Conservation (phyloP, 225 moss, liverwort and hornwort species). For the Sphagnum contortum region DNA sequence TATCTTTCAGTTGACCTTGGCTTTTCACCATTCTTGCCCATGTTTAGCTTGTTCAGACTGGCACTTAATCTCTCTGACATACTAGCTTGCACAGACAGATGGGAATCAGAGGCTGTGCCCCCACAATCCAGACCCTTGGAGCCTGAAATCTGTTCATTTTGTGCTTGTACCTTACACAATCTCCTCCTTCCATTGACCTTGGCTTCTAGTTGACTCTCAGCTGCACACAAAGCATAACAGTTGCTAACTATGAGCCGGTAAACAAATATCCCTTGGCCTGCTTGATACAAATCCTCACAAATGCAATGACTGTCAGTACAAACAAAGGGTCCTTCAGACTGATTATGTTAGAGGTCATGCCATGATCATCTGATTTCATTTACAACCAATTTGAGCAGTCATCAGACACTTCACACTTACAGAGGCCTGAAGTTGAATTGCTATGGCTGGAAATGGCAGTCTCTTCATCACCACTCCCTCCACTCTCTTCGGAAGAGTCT, state of each 20-base stretch:
- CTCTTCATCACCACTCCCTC: conserved; percentile 20
- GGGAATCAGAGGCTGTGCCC: conserved; percentile 3
- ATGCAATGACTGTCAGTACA: too few species aligned
- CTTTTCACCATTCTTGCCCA: conserved; percentile 9
- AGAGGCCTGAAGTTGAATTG: conserved; percentile 12
- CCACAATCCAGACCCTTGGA: conserved; percentile 2
- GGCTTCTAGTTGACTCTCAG: neutral
- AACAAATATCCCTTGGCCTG: too few species aligned
- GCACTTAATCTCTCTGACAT: conserved; percentile 23
- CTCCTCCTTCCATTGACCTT: conserved; percentile 8
- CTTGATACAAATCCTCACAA: too few species aligned
- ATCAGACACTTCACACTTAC: conserved; percentile 8
- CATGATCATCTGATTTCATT: too few species aligned
- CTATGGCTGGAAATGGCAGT: conserved; percentile 3
- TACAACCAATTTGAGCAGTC: too few species aligned
- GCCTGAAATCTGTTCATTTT: neutral
- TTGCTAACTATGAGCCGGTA: too few species aligned
- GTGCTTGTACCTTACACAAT: conserved; percentile 15
- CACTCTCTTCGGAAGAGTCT: conserved; percentile 37
- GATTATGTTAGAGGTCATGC: too few species aligned
- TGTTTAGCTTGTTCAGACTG: conserved; percentile 31
- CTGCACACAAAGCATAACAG: too few species aligned
- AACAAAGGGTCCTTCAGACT: too few species aligned
- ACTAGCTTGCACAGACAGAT: conserved; percentile 4
- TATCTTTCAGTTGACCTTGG: conserved; percentile 8